Conservation (phyloP, 345 rosid species). For the Cardamine occulta region DNA sequence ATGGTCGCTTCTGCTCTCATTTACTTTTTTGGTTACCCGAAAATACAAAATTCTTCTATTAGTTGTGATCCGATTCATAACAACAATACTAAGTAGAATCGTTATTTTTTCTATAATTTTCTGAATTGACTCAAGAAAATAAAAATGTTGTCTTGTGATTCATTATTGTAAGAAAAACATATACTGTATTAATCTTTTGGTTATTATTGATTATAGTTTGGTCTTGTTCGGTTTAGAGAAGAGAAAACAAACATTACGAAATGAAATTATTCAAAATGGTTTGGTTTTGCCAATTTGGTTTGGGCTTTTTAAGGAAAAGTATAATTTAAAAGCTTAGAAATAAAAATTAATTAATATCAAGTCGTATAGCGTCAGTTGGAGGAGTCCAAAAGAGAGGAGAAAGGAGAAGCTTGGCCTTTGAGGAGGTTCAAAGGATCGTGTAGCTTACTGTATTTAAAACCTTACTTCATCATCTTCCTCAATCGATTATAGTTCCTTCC, state of each 20-base stretch:
- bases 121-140: not conserved
- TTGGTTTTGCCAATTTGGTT: not conserved
- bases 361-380: conserved; percentile 38
- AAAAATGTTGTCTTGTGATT: conserved; percentile 3
- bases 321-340: not conserved
- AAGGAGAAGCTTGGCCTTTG: conserved; percentile 40
- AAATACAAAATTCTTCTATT: conserved; percentile 7
- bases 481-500: not conserved
- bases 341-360: not conserved
- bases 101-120: not conserved
- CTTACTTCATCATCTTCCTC: conserved; percentile 17
- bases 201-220: not conserved
- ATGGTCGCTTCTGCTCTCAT: conserved; percentile 44
- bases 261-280: not conserved
- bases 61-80: conserved; percentile 21
- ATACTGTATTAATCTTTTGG: not conserved
- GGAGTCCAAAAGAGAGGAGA: conserved; percentile 43
- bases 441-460: conserved; percentile 32
- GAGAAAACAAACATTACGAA: not conserved
- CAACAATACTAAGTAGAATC: conserved; percentile 18
- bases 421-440: conserved; percentile 41
- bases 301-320: too few relatives aligned
- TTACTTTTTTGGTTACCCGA: conserved; percentile 27
- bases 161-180: not conserved
- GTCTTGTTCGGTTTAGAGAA: not conserved